A percentile compares a stretch with the other conserved stretches of the same genome.
Conservation (phyloP, 176 grass and related monocot genomes). For the Lolium rigidum region DNA sequence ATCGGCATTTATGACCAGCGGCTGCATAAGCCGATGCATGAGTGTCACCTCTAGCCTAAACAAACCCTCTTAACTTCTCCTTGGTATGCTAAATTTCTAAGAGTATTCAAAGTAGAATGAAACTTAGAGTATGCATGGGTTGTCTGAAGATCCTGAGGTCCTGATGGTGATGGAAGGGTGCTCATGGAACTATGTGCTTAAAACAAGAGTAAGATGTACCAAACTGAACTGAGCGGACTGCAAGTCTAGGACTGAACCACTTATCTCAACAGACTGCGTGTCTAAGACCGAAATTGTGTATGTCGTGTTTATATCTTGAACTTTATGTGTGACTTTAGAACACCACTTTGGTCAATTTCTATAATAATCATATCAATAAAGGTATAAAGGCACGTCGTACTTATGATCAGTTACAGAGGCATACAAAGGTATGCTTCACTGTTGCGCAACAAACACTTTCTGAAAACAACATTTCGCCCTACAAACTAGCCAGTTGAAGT, state of each 20-base stretch:
- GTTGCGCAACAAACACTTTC: background rate
- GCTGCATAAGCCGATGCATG: background rate
- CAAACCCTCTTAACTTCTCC: background rate
- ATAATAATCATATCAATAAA: constrained; percentile 16
- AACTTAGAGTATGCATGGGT: background rate
- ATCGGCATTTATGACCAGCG: constrained; percentile 3
- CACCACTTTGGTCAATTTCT: background rate
- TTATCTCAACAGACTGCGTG: constrained; percentile 19
- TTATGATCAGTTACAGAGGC: background rate
- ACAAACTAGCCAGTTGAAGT: constrained; percentile 13
- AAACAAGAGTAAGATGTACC: constrained; percentile 9
- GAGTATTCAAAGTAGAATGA: background rate
- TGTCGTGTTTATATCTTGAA: constrained; percentile 20
- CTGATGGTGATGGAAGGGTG: background rate
- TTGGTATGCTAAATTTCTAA: background rate
- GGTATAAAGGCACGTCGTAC: background rate
- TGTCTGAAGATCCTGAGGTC: constrained; percentile 10
- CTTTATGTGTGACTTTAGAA: background rate
- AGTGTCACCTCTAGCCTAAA: background rate
- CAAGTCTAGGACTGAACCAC: background rate
- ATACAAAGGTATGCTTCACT: background rate
- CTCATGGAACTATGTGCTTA: constrained; percentile 17
- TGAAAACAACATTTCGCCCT: constrained; percentile 19
- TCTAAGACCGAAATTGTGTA: background rate
- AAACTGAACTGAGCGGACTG: constrained; percentile 15